Evolutionary conservation across 805 yeast species (phyloP), one percentile per base, ranked within the genome.

Genomic region (Candida dajiaensis): DNA sequence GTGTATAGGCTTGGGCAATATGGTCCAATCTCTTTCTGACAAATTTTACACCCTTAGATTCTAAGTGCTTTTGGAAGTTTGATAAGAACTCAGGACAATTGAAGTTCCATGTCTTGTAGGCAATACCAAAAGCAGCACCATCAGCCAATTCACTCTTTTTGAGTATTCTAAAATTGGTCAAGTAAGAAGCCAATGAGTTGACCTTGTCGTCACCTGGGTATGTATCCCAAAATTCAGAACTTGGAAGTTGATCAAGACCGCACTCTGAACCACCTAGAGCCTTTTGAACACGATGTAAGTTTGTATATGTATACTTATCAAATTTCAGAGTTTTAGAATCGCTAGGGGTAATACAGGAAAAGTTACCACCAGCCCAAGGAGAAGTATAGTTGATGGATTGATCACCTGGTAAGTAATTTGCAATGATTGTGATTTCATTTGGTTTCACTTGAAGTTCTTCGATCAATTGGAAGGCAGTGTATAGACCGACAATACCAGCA

Each of bases 291-390:
- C 58, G 56, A 4, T 50, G 56, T 39, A 84, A 61, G 55, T 76
- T 70, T 20, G 68, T 58, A 59, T 80, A 85, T 3, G 89, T 81
- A 54, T 66, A 69, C 57, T 72, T 73, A 57, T 83, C 90, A 54
- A 68, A 80, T 4, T 58, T 59, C 43, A 81, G 55, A 0, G 77
- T 69, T n/a, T 65, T 70, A 2, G 62, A 62, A 52, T 81, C 85
- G 49, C 74, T 71, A 2, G 81, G 85, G 0, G 86, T 74, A 41
- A 83, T 81, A 50, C 77, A 70, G 3, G 81, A 73, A 56, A 78
- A 78, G 58, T 79, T 78, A 8, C 80, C 83, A 22, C 84, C 84
- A 0, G 95, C 95, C 77, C 84, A 83, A 0, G 95, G 95, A 0
- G 90, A 83, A 1, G 95, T 81, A 62, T 83, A 87, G 42, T 77